Percentiles rank a stretch among this genome's conserved stretches.
Conservation (phyloP, 768 basidiomycete genomes). For the Baorangia bicolor region DNA sequence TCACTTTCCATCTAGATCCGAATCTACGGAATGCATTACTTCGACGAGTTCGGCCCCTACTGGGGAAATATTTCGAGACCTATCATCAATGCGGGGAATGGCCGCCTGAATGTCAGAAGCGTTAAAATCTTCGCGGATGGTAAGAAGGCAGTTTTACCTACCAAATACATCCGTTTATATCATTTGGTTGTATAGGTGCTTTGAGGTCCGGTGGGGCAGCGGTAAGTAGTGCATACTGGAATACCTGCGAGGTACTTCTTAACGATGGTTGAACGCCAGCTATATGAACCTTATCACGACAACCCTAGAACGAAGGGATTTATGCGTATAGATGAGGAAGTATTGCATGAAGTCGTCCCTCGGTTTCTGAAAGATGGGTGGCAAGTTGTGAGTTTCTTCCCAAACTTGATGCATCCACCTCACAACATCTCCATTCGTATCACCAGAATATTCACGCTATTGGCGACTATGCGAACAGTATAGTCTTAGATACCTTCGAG, state of each 20-base stretch:
- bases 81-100: conserved; percentile 56
- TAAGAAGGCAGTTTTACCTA: conserved; percentile 3
- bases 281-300: conserved; percentile 82
- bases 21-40: conserved; percentile 75
- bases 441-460: conserved; percentile 83
- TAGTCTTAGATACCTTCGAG: conserved; percentile 84
- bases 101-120: conserved; percentile 67
- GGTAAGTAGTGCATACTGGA: conserved; percentile 38
- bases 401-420: neutral
- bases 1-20: conserved; percentile 50
- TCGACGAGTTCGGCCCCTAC: conserved; percentile 63
- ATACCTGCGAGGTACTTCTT: neutral
- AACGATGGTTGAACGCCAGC: conserved; percentile 35
- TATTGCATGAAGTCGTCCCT: conserved; percentile 61
- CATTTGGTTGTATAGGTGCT: conserved; percentile 56
- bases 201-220: conserved; percentile 90
- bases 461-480: conserved; percentile 83
- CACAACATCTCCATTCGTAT: neutral
- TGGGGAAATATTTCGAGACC: conserved; percentile 68
- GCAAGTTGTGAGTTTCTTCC: conserved; percentile 71
- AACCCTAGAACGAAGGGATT: conserved; percentile 74
- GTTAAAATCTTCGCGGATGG: conserved; percentile 76
- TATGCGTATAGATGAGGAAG: conserved; percentile 66
- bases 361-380: conserved; percentile 77
- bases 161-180: neutral